Percentiles rank a stretch among this genome's conserved stretches.
phyloP scores from a whole-genome alignment of 2,329 filamentous ascomycete species.

The Mycosphaerella sp. region DNA sequence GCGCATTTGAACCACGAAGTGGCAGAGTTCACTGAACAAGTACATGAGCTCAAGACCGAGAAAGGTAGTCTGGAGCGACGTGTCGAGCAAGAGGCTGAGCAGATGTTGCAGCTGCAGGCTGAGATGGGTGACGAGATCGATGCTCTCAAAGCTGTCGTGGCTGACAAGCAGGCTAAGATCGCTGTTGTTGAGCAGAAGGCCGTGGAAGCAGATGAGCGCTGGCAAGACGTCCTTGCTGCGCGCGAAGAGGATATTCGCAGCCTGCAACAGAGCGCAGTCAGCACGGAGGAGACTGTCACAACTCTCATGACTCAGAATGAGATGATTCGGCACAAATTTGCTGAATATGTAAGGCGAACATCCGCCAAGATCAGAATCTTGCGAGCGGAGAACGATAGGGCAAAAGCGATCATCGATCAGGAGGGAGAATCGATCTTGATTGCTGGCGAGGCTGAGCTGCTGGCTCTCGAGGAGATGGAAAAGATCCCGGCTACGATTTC shows the following conservation, averaged over 20 bases:
- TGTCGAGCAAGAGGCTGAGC: constrained; percentile 33
- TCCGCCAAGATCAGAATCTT: constrained; percentile 32
- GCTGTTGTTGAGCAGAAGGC: constrained; percentile 31
- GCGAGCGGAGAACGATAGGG: constrained; percentile 27
- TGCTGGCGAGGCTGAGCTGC: constrained; percentile 21
- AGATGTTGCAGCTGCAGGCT: constrained; percentile 34
- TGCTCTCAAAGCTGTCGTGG: constrained; percentile 26
- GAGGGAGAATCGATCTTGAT: constrained; percentile 23
- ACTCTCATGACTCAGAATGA: constrained; percentile 28
- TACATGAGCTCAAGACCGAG: constrained; percentile 26
- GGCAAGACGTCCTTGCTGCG: constrained; percentile 37
- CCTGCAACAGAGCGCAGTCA: constrained; percentile 27
- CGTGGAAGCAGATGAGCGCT: constrained; percentile 36
- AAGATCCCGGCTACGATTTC: constrained; percentile 19
- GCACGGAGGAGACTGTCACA: constrained; percentile 23
- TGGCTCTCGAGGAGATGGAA: constrained; percentile 27
- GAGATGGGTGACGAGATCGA: constrained; percentile 33
- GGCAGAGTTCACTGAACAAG: constrained; percentile 16
- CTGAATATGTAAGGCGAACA: constrained; percentile 34
- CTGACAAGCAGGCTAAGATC: constrained; percentile 34
- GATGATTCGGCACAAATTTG: constrained; percentile 26
- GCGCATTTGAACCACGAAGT: constrained; percentile 29
- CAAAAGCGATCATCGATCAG: constrained; percentile 23
- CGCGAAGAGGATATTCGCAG: constrained; percentile 36
- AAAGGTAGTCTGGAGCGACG: constrained; percentile 32